These are phyloP conservation scores for Hysterangium stoloniferum DNA, from an alignment of 768 basidiomycete species.

Conservation along the genomic window DNA sequence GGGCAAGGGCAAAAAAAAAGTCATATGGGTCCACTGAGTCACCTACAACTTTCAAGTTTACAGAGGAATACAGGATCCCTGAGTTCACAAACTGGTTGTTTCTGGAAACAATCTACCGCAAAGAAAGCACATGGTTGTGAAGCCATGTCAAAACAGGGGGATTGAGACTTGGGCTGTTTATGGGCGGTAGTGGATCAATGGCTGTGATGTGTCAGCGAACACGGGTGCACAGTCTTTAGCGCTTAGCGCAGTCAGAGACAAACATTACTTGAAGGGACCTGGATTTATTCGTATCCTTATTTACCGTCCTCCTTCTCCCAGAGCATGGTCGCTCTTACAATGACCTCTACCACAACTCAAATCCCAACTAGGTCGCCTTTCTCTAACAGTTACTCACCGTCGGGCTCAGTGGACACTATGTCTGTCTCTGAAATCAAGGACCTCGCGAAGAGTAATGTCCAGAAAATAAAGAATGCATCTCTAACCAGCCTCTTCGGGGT, in stretches of 20 bases:
- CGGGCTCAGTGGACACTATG: conserved; percentile 20
- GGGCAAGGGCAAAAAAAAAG: no score
- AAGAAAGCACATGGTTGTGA: neutral
- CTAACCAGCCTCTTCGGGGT: conserved; percentile 52
- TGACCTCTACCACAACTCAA: conserved; percentile 6
- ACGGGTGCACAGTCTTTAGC: neutral
- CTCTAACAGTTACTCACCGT: neutral
- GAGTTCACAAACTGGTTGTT: neutral
- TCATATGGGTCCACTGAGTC: no score
- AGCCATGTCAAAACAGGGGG: neutral
- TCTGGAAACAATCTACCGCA: neutral
- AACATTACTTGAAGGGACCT: neutral
- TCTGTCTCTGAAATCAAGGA: conserved; percentile 42
- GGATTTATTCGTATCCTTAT: conserved; percentile 9
- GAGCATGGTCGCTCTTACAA: conserved; percentile 13
- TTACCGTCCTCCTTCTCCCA: neutral
- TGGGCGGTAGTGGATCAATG: neutral
- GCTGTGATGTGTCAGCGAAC: conserved; percentile 4
- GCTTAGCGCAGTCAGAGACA: conserved; percentile 1
- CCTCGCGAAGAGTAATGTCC: conserved; percentile 39
- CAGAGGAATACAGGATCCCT: neutral
- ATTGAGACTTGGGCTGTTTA: neutral
- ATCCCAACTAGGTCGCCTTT: neutral
- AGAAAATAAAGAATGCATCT: conserved; percentile 50
- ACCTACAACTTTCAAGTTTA: neutral